phyloP scores from a whole-genome alignment of 306 rosid genomes.

The Vigna unguiculata region DNA sequence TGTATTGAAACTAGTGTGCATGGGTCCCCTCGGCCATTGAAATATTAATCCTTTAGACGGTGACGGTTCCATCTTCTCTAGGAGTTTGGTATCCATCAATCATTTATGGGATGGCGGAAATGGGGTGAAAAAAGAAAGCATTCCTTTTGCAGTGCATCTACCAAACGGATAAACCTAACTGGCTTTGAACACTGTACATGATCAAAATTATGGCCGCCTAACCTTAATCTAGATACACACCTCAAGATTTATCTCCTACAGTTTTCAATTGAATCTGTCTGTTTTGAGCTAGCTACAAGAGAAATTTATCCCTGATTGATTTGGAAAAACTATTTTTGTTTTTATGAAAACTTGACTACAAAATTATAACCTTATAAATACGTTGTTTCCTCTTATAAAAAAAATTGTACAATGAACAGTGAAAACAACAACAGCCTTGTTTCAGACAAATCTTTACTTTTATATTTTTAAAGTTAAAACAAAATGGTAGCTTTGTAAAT shows the following conservation, averaged over 20 bases:
- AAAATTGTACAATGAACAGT: background rate
- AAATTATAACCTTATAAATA: background rate
- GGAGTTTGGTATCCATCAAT: conserved; percentile 70
- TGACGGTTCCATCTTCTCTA: conserved; percentile 54
- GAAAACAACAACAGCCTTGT: background rate
- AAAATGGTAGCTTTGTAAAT: background rate
- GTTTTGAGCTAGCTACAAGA: conserved; percentile 6
- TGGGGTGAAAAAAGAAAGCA: conserved; percentile 50
- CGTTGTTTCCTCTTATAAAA: background rate
- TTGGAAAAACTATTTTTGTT: conserved; percentile 1
- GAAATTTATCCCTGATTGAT: background rate
- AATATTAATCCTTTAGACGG: conserved; percentile 50
- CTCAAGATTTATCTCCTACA: conserved; percentile 10
- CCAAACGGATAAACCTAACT: conserved; percentile 67
- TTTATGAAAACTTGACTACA: background rate
- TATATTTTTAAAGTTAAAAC: background rate
- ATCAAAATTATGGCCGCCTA: conserved; percentile 35
- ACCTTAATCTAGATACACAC: conserved; percentile 39
- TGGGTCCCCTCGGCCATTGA: conserved; percentile 64
- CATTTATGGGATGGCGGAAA: conserved; percentile 59
- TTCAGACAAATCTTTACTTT: background rate
- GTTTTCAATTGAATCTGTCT: conserved; percentile 29
- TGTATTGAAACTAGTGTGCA: conserved; percentile 50
- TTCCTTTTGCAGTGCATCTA: conserved; percentile 55
- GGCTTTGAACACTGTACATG: conserved; percentile 47